Percentiles rank a stretch among this genome's conserved stretches.
These are phyloP conservation scores for Hydrangea macrophylla DNA, from an alignment of 148 eudicot genomes.

Conservation along the genomic window DNA sequence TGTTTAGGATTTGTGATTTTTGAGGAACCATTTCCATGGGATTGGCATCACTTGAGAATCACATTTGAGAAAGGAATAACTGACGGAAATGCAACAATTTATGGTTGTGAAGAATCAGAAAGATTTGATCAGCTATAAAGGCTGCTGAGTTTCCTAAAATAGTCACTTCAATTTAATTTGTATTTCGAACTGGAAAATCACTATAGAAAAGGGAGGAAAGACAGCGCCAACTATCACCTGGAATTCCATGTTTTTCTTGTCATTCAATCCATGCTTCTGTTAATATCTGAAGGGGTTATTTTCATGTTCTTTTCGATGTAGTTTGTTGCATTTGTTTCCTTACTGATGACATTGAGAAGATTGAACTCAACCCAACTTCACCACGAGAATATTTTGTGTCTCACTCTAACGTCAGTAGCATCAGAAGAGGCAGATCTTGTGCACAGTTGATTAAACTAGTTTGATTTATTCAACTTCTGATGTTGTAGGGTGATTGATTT, in stretches of 20 bases:
- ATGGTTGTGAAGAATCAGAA: background rate
- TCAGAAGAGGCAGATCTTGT: background rate
- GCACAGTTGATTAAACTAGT: background rate
- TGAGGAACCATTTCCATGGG: background rate
- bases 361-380: background rate
- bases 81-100: background rate
- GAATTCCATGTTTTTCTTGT: background rate
- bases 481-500: conserved; percentile 82
- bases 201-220: background rate
- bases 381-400: background rate
- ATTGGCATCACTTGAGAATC: background rate
- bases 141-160: background rate
- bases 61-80: background rate
- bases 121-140: background rate
- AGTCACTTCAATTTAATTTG: background rate
- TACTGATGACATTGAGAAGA: background rate
- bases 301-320: background rate
- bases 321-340: background rate
- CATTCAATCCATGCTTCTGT: background rate
- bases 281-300: background rate
- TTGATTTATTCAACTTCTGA: conserved; percentile 15
- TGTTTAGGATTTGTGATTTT: background rate
- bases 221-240: background rate
- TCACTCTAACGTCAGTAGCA: background rate
- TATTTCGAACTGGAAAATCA: background rate